A percentile compares a stretch with the other conserved stretches of the same genome.
These are phyloP conservation scores for Austropuccinia psidii DNA, from an alignment of 1,284 basidiomycete genomes.

Conservation along the genomic window DNA sequence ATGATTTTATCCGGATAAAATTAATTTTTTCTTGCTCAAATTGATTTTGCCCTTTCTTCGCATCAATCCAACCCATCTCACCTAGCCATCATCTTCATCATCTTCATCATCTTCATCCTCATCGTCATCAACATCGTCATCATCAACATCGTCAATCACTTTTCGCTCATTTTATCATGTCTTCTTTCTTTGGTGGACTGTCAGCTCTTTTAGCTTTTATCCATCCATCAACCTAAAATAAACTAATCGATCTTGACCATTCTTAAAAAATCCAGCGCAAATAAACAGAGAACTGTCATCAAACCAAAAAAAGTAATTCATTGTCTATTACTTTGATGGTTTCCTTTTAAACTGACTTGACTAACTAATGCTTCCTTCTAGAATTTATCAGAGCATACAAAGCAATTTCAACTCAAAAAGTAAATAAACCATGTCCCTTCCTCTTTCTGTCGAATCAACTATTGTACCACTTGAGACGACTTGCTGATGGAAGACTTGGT, in stretches of 20 bases:
- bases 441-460: not conserved
- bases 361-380: not conserved
- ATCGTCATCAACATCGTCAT: too few species aligned
- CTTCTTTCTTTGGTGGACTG: constrained; percentile 34
- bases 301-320: constrained; percentile 28
- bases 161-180: too few species aligned
- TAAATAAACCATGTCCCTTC: not conserved
- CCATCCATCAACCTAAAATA: not conserved
- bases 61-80: not conserved
- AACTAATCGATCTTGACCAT: too few species aligned
- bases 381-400: constrained; percentile 34
- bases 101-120: too few species aligned
- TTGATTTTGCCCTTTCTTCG: not conserved
- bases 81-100: not conserved
- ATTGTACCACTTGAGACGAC: not conserved
- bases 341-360: not conserved
- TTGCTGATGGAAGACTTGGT: not conserved
- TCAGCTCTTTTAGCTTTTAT: not conserved
- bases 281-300: constrained; percentile 31
- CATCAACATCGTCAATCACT: too few species aligned
- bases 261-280: not conserved
- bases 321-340: not conserved
- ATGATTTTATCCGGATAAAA: too few species aligned
- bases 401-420: constrained; percentile 32
- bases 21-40: too few species aligned